A percentile compares a stretch with the other conserved stretches of the same genome.
phyloP scores from a whole-genome alignment of 2,329 filamentous ascomycete species.

The Botrytis medusae region DNA sequence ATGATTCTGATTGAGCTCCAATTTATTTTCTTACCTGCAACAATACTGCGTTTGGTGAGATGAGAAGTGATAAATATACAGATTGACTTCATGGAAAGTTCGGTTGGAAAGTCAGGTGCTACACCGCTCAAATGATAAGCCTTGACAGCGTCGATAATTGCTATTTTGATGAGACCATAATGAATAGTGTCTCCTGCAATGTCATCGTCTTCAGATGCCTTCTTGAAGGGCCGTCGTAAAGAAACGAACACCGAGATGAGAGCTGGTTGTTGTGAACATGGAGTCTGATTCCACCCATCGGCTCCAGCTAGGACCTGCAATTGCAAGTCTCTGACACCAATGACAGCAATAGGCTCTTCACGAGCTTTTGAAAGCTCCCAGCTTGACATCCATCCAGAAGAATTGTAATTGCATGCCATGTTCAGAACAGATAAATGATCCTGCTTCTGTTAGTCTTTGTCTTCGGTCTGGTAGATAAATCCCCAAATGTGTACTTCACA shows the following conservation, averaged over 20 bases:
- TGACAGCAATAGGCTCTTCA: slow-evolving; percentile 9
- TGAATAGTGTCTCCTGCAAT: slow-evolving; percentile 71
- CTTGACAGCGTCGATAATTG: slow-evolving; percentile 49
- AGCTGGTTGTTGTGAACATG: slow-evolving; percentile 57
- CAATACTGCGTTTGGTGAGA: neutral
- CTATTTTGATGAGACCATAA: slow-evolving; percentile 71
- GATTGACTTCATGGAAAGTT: neutral
- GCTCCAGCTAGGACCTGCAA: neutral
- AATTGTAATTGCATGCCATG: neutral
- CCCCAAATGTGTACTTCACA: neutral
- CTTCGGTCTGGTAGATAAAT: neutral
- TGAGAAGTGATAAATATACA: neutral
- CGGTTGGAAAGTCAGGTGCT: no score
- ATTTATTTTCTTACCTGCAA: neutral
- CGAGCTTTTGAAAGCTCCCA: neutral
- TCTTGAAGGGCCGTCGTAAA: slow-evolving; percentile 55
- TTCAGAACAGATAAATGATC: neutral
- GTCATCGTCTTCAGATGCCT: slow-evolving; percentile 57
- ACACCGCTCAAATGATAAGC: neutral
- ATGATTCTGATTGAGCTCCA: slow-evolving; percentile 47
- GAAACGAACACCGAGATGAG: slow-evolving; percentile 59
- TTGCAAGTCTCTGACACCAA: slow-evolving; percentile 8
- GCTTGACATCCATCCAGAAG: neutral
- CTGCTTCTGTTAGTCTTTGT: neutral
- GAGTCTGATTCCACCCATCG: slow-evolving; percentile 60